phyloP scores from a whole-genome alignment of 2,329 filamentous ascomycete species.

The Microthyrium microscopicum region DNA sequence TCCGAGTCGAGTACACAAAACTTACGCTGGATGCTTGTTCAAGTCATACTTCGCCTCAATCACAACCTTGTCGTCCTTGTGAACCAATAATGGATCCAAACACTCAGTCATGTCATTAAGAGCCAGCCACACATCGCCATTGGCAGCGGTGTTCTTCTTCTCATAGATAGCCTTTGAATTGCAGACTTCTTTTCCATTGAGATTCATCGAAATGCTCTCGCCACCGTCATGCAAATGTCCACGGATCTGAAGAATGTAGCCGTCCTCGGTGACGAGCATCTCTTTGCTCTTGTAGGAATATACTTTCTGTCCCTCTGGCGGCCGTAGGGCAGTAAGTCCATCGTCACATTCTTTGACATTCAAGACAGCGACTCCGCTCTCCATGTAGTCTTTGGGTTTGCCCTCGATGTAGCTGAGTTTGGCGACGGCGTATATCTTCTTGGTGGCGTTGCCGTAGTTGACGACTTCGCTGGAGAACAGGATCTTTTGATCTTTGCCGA shows the following conservation, averaged over 20 bases:
- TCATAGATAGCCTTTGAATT: conserved; percentile 1
- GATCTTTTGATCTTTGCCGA: background rate
- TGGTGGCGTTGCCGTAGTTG: background rate
- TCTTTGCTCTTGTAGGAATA: background rate
- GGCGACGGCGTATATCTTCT: background rate
- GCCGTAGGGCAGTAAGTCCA: background rate
- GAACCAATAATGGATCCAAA: background rate
- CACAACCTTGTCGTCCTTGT: background rate
- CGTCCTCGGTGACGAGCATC: background rate
- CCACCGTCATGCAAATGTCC: background rate
- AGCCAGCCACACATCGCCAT: background rate
- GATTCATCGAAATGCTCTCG: background rate
- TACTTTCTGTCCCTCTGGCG: background rate
- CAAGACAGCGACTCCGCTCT: background rate
- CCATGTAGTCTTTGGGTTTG: background rate
- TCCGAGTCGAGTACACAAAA: too few species aligned
- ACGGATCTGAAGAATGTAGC: background rate
- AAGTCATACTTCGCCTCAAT: background rate
- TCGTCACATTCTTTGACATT: background rate
- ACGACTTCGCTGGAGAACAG: background rate
- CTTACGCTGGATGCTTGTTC: too few species aligned
- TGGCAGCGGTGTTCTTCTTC: background rate
- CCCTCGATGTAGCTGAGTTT: background rate
- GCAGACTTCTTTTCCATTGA: conserved; percentile 5
- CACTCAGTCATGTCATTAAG: background rate